These are phyloP conservation scores for Lobulomyces angularis DNA, from an alignment of 192 early-diverging fungal species.

Conservation along the genomic window DNA sequence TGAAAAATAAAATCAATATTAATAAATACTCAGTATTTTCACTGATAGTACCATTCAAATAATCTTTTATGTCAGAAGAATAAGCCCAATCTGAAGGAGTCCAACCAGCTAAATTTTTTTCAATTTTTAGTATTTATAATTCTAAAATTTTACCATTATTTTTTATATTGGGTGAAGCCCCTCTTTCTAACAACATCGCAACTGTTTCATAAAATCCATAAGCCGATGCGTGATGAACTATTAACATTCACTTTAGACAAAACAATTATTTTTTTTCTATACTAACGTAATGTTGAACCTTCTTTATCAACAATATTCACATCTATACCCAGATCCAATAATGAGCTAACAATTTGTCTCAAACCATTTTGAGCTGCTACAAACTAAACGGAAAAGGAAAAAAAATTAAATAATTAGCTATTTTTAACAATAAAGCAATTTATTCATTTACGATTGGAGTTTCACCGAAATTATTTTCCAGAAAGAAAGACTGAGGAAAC, in stretches of 20 bases:
- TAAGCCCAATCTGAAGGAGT: conserved; percentile 37
- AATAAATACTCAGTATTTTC: background rate
- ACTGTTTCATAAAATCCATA: conserved; percentile 31
- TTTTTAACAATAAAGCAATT: background rate
- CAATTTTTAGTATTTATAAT: too few relatives aligned
- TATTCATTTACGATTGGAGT: conserved; percentile 29
- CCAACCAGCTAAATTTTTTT: conserved; percentile 31
- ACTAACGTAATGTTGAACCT: conserved; percentile 39
- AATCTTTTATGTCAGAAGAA: conserved; percentile 21
- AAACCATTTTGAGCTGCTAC: too few relatives aligned
- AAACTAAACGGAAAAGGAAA: too few relatives aligned
- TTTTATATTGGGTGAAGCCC: conserved; percentile 21
- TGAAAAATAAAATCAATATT: background rate
- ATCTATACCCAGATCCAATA: conserved; percentile 29
- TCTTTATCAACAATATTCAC: conserved; percentile 23
- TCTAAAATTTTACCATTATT: too few relatives aligned
- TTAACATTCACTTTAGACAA: background rate
- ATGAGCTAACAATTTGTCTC: too few relatives aligned
- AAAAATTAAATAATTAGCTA: background rate
- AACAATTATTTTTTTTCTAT: conserved; percentile 2
- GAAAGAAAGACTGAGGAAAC: conserved; percentile 22
- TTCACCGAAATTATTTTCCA: conserved; percentile 26
- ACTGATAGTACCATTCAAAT: conserved; percentile 24
- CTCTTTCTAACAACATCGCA: conserved; percentile 24
- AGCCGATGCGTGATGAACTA: conserved; percentile 11